Evolutionary conservation across 352 stramenopile genomes (phyloP).

Genomic region (Globisporangium takayamanum): DNA sequence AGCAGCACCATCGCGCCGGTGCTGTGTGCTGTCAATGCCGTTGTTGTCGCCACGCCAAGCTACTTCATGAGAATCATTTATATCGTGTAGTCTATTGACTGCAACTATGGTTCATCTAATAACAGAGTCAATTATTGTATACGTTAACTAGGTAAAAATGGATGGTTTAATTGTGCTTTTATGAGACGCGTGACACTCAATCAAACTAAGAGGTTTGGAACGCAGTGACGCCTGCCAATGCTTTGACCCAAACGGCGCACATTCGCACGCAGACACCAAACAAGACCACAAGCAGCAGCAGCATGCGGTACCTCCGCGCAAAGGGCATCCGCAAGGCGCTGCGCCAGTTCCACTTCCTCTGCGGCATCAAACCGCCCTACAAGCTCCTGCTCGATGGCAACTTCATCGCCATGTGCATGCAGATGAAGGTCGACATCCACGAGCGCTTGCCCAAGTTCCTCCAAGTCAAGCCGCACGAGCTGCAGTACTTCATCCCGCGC

Average conservation of each 20-base stretch:
- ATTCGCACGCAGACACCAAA: not conserved
- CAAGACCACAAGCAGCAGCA: not conserved
- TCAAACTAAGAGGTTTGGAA: too few species aligned
- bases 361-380: slow-evolving; percentile 81
- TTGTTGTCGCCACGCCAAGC: too few species aligned
- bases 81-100: too few species aligned
- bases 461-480: slow-evolving; percentile 70
- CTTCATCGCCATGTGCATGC: slow-evolving; percentile 83
- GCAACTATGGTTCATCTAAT: not conserved
- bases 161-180: too few species aligned
- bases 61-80: too few species aligned
- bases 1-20: slow-evolving; percentile 27
- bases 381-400: slow-evolving; percentile 82
- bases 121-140: too few species aligned
- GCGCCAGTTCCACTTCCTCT: slow-evolving; percentile 85
- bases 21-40: not conserved
- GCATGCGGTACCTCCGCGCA: slow-evolving; percentile 74
- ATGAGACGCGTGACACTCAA: too few species aligned
- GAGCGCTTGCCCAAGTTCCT: slow-evolving; percentile 78
- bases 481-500: slow-evolving; percentile 65
- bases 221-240: not conserved
- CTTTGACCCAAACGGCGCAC: slow-evolving; percentile 8
- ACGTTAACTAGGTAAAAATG: too few species aligned
- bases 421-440: slow-evolving; percentile 82
- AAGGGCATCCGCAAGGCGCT: slow-evolving; percentile 86